A percentile compares a stretch with the other conserved stretches of the same genome.
These are phyloP conservation scores for Suillus decipiens DNA, from an alignment of 768 basidiomycete species.

Conservation along the genomic window DNA sequence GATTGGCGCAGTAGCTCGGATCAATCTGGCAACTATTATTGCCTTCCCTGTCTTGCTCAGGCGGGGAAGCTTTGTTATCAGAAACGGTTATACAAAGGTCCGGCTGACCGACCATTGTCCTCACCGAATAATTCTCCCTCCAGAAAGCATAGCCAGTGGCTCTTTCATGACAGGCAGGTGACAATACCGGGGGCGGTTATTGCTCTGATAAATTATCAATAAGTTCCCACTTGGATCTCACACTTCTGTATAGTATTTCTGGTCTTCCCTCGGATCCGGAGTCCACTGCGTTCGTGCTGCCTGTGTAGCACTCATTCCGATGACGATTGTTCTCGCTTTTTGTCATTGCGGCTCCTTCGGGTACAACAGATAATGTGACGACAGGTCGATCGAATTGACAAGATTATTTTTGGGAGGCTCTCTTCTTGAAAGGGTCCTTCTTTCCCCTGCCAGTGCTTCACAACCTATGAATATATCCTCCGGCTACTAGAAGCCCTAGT, in stretches of 20 bases:
- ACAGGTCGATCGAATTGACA: neutral
- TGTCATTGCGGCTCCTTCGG: neutral
- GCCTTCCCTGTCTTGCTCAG: neutral
- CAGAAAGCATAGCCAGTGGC: neutral
- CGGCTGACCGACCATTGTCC: neutral
- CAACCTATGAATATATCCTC: neutral
- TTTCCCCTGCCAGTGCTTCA: neutral
- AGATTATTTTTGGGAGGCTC: constrained; percentile 1
- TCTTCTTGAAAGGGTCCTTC: neutral
- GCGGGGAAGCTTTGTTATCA: neutral
- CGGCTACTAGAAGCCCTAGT: constrained; percentile 1
- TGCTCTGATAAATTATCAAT: neutral
- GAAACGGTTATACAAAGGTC: neutral
- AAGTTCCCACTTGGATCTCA: neutral
- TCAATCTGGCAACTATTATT: neutral
- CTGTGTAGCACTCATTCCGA: neutral
- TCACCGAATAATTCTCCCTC: neutral
- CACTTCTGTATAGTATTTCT: no score
- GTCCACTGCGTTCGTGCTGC: neutral
- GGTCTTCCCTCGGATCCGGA: neutral
- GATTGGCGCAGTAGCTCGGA: neutral
- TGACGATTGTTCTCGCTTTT: neutral
- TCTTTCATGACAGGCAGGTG: neutral
- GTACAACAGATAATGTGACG: neutral
- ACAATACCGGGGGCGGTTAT: neutral